Evolutionary conservation across 352 stramenopile species (phyloP).

Genomic region (Blastocystis sp.): DNA sequence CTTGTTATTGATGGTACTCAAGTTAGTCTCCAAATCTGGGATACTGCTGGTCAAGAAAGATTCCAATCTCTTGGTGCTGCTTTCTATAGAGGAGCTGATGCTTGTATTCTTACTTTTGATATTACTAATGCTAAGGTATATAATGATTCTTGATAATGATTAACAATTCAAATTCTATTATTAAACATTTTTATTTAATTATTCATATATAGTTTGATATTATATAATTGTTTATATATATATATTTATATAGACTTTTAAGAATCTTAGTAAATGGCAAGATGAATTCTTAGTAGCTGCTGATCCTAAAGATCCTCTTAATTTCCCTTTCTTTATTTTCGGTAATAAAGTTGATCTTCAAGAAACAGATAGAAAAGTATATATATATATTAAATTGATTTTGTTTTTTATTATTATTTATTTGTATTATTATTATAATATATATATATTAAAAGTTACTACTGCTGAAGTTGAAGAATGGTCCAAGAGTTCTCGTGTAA

Average conservation of each 20-base stretch:
- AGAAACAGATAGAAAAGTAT: slow-evolving; percentile 38
- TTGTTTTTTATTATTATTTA: background rate
- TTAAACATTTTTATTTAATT: background rate
- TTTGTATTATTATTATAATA: background rate
- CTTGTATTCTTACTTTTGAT: slow-evolving; percentile 92
- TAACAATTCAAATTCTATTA: slow-evolving; percentile 1
- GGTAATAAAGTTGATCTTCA: slow-evolving; percentile 95
- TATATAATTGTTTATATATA: too few relatives aligned
- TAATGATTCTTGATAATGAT: background rate
- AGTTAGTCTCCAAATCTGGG: slow-evolving; percentile 77
- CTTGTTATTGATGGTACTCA: slow-evolving; percentile 69
- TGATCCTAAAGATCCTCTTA: slow-evolving; percentile 56
- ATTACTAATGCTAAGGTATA: slow-evolving; percentile 78
- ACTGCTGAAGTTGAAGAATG: slow-evolving; percentile 70
- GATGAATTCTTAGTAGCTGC: slow-evolving; percentile 71
- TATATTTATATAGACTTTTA: slow-evolving; percentile 75
- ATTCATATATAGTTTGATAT: too few relatives aligned
- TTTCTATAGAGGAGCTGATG: slow-evolving; percentile 92
- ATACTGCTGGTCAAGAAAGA: slow-evolving; percentile 89
- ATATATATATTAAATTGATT: too few relatives aligned
- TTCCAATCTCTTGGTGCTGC: slow-evolving; percentile 88
- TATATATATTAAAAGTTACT: slow-evolving; percentile 44
- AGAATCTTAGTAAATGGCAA: slow-evolving; percentile 85
- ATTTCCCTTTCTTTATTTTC: slow-evolving; percentile 88
- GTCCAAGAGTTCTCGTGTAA: slow-evolving; percentile 63